Conservation (phyloP, 768 basidiomycete species). For the Piloderma croceum region DNA sequence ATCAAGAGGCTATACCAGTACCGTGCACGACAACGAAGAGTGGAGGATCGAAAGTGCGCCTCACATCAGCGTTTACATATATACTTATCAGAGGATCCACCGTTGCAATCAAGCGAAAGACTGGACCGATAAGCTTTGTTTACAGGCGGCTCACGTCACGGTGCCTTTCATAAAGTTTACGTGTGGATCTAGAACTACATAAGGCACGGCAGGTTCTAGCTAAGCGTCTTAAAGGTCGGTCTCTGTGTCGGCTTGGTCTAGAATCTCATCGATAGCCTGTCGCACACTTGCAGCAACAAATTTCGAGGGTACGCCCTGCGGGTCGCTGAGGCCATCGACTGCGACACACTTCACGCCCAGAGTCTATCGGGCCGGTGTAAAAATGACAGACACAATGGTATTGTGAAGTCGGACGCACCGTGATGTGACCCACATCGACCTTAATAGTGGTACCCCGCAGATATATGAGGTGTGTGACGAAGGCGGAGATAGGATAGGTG, state of each 20-base stretch:
- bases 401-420: constrained; percentile 39
- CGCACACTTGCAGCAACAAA: constrained; percentile 46
- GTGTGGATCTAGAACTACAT: no score
- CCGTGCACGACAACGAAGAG: no score
- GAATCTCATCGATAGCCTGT: constrained; percentile 34
- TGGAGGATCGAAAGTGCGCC: no score
- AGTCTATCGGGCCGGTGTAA: constrained; percentile 31
- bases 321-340: constrained; percentile 32
- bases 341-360: constrained; percentile 58
- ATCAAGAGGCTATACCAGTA: no score
- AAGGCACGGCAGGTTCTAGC: no score
- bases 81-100: no score
- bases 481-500: constrained; percentile 69
- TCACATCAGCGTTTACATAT: no score
- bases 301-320: constrained; percentile 23
- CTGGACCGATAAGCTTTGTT: no score
- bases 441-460: constrained; percentile 56
- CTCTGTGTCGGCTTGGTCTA: constrained; percentile 1
- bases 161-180: no score
- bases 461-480: constrained; percentile 82
- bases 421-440: constrained; percentile 57
- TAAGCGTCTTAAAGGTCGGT: not conserved
- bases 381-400: no score
- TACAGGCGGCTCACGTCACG: no score
- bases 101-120: no score